Conservation (phyloP, 257 asterid genomes). For the Striga asiatica region DNA sequence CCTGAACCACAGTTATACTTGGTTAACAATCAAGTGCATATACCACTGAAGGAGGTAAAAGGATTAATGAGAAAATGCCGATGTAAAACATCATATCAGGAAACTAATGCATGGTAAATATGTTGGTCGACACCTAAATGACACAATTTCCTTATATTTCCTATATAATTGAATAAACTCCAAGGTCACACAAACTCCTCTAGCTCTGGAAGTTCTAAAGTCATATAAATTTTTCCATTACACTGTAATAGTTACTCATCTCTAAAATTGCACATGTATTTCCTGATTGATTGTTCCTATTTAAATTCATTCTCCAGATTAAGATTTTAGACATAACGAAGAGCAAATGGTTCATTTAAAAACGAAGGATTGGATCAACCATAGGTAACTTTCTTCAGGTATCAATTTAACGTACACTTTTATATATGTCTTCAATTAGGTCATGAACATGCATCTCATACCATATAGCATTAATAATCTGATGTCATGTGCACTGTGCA, state of each 20-base stretch:
- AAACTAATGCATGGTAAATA: background rate
- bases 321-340: background rate
- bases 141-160: too few species aligned
- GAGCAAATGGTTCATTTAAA: background rate
- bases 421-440: background rate
- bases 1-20: constrained; percentile 34
- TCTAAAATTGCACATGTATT: too few species aligned
- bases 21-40: constrained; percentile 12
- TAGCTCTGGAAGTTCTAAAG: too few species aligned
- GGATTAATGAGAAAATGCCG: background rate
- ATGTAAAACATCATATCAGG: background rate
- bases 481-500: background rate
- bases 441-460: background rate
- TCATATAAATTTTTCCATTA: too few species aligned
- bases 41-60: background rate
- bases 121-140: background rate
- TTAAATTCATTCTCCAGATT: background rate
- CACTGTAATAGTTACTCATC: too few species aligned
- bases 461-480: background rate
- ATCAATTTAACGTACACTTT: background rate
- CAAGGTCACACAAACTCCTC: too few species aligned
- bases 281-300: background rate
- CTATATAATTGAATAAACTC: too few species aligned
- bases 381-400: background rate
- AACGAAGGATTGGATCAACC: background rate